A percentile compares a stretch with the other conserved stretches of the same genome.
phyloP scores from a whole-genome alignment of 2,329 filamentous ascomycete species.

The Trichophyton rubrum region DNA sequence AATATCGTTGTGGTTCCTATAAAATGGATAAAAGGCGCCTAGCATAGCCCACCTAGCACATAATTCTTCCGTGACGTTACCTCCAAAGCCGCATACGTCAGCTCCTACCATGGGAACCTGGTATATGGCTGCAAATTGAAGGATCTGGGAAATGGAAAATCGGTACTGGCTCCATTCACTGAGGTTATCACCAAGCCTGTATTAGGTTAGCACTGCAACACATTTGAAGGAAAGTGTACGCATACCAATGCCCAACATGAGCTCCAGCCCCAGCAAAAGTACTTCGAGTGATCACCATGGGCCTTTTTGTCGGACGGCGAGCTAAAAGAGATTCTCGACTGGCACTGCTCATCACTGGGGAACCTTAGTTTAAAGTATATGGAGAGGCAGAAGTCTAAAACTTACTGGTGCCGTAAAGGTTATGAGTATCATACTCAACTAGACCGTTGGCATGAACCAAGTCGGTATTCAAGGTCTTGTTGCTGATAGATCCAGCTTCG shows the following conservation, averaged over 20 bases:
- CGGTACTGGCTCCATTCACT: constrained; percentile 48
- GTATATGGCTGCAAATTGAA: constrained; percentile 52
- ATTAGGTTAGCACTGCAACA: neutral
- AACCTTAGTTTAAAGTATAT: constrained; percentile 2
- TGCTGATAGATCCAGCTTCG: constrained; percentile 35
- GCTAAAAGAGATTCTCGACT: constrained; percentile 50
- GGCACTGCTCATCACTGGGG: constrained; percentile 48
- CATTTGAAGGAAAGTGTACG: neutral
- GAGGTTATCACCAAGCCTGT: constrained; percentile 48
- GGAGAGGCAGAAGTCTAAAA: neutral
- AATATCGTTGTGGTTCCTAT: constrained; percentile 56
- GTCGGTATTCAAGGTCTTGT: constrained; percentile 49
- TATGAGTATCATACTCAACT: constrained; percentile 56
- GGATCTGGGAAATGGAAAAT: constrained; percentile 45
- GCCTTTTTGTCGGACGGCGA: constrained; percentile 47
- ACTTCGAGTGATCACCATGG: constrained; percentile 55
- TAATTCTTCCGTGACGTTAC: constrained; percentile 52
- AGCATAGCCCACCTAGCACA: constrained; percentile 65
- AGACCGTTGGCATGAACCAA: constrained; percentile 51
- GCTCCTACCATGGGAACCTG: constrained; percentile 56
- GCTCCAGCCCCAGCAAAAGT: constrained; percentile 56
- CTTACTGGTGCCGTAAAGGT: constrained; percentile 50
- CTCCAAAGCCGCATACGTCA: constrained; percentile 67
- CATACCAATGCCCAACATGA: constrained; percentile 37
- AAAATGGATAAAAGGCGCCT: constrained; percentile 64